These are phyloP conservation scores for Ascobolus immersus DNA, from an alignment of 495 filamentous ascomycete genomes.

Conservation along the genomic window DNA sequence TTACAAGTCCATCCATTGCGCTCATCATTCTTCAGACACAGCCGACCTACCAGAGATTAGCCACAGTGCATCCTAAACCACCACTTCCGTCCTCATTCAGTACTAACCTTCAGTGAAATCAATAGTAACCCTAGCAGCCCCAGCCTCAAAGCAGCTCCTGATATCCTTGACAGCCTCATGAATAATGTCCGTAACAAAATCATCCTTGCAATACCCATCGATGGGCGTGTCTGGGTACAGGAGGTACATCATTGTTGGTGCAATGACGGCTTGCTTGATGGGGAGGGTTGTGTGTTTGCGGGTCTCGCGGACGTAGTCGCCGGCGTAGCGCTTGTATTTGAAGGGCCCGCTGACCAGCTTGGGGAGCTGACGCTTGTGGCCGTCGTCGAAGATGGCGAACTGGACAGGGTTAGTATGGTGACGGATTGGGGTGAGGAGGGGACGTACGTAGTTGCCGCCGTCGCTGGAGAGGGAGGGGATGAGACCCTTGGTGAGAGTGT, in stretches of 20 bases:
- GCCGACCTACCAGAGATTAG: constrained; percentile 14
- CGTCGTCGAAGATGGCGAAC: constrained; percentile 23
- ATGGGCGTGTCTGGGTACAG: constrained; percentile 19
- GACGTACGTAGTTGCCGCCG: too few species aligned
- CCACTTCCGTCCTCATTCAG: too few species aligned
- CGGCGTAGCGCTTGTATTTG: constrained; percentile 20
- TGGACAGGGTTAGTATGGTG: not conserved
- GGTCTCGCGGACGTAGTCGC: constrained; percentile 18
- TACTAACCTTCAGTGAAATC: constrained; percentile 21
- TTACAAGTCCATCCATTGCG: constrained; percentile 22
- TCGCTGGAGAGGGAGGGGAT: too few species aligned
- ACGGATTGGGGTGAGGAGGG: not conserved
- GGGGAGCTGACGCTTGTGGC: constrained; percentile 21
- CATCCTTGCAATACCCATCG: constrained; percentile 17
- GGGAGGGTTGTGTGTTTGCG: constrained; percentile 15
- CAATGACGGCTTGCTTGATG: constrained; percentile 22
- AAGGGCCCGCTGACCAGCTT: constrained; percentile 19
- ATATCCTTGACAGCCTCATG: constrained; percentile 23
- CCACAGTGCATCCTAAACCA: too few species aligned
- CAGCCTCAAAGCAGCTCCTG: constrained; percentile 20
- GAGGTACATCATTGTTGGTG: constrained; percentile 22
- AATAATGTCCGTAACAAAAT: constrained; percentile 21
- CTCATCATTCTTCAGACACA: constrained; percentile 20
- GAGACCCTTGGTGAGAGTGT: constrained; percentile 5
- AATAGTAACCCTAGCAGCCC: constrained; percentile 20